Percentiles rank a stretch among this genome's conserved stretches.
phyloP scores from a whole-genome alignment of 2,329 filamentous ascomycete species.

The Botrytis pseudocinerea region DNA sequence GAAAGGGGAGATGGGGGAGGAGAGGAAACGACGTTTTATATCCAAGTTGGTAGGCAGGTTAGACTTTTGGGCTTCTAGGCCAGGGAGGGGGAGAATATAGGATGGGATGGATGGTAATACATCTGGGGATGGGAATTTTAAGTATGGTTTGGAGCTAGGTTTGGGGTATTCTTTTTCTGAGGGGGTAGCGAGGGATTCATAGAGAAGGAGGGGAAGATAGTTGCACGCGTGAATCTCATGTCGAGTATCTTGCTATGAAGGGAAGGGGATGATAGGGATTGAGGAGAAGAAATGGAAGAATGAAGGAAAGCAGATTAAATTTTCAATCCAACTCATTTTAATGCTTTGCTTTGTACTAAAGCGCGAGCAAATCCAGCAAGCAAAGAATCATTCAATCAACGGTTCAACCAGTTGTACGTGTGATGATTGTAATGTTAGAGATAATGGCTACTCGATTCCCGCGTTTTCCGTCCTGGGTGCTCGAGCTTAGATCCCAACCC shows the following conservation, averaged over 20 bases:
- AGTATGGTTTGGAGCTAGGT: slow-evolving; percentile 14
- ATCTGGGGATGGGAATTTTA: neutral
- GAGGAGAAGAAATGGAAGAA: no score
- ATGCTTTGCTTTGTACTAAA: slow-evolving; percentile 1
- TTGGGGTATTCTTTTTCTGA: neutral
- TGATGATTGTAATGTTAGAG: neutral
- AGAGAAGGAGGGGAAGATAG: neutral
- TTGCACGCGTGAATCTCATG: neutral
- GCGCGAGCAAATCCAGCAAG: neutral
- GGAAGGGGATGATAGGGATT: no score
- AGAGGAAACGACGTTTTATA: slow-evolving; percentile 8
- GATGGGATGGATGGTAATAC: neutral
- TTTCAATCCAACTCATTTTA: slow-evolving; percentile 9
- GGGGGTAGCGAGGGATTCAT: neutral
- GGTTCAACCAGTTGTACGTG: neutral
- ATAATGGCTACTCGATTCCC: neutral
- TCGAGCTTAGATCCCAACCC: no score
- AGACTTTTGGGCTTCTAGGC: slow-evolving; percentile 7
- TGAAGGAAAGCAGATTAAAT: neutral
- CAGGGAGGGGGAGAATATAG: neutral
- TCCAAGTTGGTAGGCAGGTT: slow-evolving; percentile 10
- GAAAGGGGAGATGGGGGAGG: neutral
- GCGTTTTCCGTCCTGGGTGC: no score
- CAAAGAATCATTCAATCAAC: neutral
- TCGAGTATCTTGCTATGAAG: neutral